Conservation (phyloP, 164 flowering plant species). For the Tetracentron sinense region DNA sequence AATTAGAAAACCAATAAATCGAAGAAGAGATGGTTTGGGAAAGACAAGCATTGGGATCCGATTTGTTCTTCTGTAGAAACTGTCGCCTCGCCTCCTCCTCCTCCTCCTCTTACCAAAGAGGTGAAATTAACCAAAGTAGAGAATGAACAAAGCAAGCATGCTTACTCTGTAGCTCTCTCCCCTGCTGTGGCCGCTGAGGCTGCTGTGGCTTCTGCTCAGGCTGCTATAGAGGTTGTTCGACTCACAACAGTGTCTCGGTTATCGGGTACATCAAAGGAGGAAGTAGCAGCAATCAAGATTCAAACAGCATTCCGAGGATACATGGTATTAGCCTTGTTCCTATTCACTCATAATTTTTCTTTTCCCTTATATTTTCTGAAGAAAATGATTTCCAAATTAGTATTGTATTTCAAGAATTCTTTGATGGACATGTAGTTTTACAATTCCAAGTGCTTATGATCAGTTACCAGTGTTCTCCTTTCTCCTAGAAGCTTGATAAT, state of each 20-base stretch:
- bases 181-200: slow-evolving; percentile 34
- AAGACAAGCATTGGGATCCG: slow-evolving; percentile 25
- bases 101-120: slow-evolving; percentile 33
- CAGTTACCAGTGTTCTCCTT: too few species aligned
- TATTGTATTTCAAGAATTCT: too few species aligned
- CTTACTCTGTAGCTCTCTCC: slow-evolving; percentile 30
- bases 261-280: slow-evolving; percentile 53
- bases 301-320: slow-evolving; percentile 84
- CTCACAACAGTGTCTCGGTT: slow-evolving; percentile 21
- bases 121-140: slow-evolving; percentile 28
- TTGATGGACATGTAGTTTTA: too few species aligned
- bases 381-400: neutral
- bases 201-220: slow-evolving; percentile 30
- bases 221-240: slow-evolving; percentile 43
- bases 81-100: slow-evolving; percentile 9
- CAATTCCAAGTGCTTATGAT: too few species aligned
- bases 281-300: slow-evolving; percentile 71
- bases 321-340: slow-evolving; percentile 40
- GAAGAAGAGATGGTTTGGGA: slow-evolving; percentile 38
- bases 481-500: too few species aligned
- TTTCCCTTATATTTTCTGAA: neutral
- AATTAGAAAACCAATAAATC: slow-evolving; percentile 36
- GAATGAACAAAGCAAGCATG: slow-evolving; percentile 35
- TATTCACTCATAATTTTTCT: neutral
- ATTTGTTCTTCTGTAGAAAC: slow-evolving; percentile 21